Percentiles rank a stretch among this genome's conserved stretches.
These are phyloP conservation scores for Trichaptum fuscoviolaceum DNA, from an alignment of 768 basidiomycete species.

Conservation along the genomic window DNA sequence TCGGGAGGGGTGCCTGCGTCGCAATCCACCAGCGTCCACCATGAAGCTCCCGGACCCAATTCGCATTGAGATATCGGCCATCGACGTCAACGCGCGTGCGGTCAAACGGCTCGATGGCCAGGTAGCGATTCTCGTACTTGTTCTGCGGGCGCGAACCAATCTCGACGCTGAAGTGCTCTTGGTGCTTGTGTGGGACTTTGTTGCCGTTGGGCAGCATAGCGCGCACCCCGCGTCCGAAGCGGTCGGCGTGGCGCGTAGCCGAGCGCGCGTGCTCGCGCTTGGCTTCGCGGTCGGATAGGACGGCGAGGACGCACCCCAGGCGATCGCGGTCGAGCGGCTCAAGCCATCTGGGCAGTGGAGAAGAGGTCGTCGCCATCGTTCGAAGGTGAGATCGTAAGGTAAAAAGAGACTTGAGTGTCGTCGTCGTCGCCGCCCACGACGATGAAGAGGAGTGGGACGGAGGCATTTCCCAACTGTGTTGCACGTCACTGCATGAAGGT, in stretches of 20 bases:
- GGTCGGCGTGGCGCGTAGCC: constrained; percentile 18
- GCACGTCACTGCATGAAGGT: no score
- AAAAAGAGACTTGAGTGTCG: background rate
- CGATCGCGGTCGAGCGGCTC: constrained; percentile 14
- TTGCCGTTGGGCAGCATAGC: constrained; percentile 13
- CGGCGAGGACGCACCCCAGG: constrained; percentile 27
- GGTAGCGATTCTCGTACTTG: constrained; percentile 57
- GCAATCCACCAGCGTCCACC: constrained; percentile 84
- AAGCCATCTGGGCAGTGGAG: background rate
- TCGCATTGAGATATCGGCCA: constrained; percentile 71
- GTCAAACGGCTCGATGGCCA: constrained; percentile 75
- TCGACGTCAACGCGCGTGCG: constrained; percentile 63
- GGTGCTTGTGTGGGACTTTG: constrained; percentile 16
- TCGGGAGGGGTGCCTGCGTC: constrained; percentile 71
- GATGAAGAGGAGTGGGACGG: background rate
- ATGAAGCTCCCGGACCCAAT: constrained; percentile 72
- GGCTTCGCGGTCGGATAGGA: constrained; percentile 34
- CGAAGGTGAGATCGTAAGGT: background rate
- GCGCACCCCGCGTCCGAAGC: constrained; percentile 13
- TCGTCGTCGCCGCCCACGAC: background rate
- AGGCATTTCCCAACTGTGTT: no score
- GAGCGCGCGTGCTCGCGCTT: constrained; percentile 27
- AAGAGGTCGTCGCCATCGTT: background rate
- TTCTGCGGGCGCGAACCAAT: constrained; percentile 44
- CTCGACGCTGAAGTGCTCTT: constrained; percentile 51